Conservation (phyloP, 1,284 basidiomycete species). For the Melanopsichium pennsylvanicum region DNA sequence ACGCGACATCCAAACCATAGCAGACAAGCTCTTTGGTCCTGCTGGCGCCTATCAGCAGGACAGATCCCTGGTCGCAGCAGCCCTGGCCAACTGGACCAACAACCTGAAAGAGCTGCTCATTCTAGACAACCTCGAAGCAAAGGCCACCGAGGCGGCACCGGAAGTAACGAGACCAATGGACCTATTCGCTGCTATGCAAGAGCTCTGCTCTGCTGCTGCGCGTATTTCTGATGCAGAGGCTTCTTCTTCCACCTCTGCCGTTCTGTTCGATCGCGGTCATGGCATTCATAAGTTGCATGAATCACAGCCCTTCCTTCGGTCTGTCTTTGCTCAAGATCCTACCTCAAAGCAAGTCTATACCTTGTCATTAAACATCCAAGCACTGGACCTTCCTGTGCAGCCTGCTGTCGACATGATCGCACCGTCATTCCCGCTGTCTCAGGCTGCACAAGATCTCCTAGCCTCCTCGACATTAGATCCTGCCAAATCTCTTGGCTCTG, state of each 20-base stretch:
- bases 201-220: conserved; percentile 10
- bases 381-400: conserved; percentile 24
- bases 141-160: conserved; percentile 13
- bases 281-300: conserved; percentile 26
- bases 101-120: conserved; percentile 32
- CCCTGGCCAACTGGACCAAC: conserved; percentile 19
- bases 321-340: conserved; percentile 25
- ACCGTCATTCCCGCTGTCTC: conserved; percentile 26
- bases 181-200: conserved; percentile 42
- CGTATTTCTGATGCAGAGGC: conserved; percentile 24
- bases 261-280: conserved; percentile 31
- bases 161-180: conserved; percentile 8
- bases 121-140: conserved; percentile 26
- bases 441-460: conserved; percentile 12
- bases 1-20: conserved; percentile 28
- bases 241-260: neutral
- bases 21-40: conserved; percentile 28
- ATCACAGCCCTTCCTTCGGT: conserved; percentile 20
- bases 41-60: conserved; percentile 2
- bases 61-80: conserved; percentile 9
- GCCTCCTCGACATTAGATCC: neutral
- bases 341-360: conserved; percentile 23
- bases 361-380: conserved; percentile 22
- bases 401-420: neutral
- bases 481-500: conserved; percentile 7